Conservation (phyloP, 331 rosid genomes). For the Quercus lobata region DNA sequence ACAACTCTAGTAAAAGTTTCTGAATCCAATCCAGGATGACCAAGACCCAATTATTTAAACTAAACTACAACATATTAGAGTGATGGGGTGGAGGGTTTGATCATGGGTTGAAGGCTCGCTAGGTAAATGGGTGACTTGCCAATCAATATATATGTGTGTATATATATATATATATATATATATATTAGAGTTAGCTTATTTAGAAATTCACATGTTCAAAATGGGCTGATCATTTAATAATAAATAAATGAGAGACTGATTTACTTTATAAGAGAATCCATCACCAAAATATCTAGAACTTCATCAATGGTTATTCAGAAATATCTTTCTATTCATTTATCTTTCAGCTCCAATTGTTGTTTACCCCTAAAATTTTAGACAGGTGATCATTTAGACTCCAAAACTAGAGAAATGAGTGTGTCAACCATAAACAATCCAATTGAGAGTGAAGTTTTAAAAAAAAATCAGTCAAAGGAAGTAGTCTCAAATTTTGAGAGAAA, state of each 20-base stretch:
- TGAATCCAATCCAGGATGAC: no score
- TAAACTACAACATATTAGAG: no score
- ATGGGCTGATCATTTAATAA: neutral
- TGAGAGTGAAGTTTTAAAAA: neutral
- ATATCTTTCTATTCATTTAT: neutral
- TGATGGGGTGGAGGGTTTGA: neutral
- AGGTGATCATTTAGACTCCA: neutral
- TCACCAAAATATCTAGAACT: neutral
- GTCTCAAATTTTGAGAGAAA: neutral
- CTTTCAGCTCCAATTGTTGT: neutral
- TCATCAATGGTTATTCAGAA: neutral
- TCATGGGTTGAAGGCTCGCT: neutral
- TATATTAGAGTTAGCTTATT: neutral
- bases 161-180: neutral
- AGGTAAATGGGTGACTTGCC: neutral
- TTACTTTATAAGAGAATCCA: no score
- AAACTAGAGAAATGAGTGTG: neutral
- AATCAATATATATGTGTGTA: neutral
- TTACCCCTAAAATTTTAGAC: neutral
- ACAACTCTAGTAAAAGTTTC: neutral
- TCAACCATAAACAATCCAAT: neutral
- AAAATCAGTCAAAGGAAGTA: neutral
- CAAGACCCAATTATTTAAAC: no score
- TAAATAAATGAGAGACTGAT: neutral
- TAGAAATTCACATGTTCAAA: neutral